Evolutionary conservation across 768 basidiomycete species (phyloP).

Genomic region (Ramaria sp.): DNA sequence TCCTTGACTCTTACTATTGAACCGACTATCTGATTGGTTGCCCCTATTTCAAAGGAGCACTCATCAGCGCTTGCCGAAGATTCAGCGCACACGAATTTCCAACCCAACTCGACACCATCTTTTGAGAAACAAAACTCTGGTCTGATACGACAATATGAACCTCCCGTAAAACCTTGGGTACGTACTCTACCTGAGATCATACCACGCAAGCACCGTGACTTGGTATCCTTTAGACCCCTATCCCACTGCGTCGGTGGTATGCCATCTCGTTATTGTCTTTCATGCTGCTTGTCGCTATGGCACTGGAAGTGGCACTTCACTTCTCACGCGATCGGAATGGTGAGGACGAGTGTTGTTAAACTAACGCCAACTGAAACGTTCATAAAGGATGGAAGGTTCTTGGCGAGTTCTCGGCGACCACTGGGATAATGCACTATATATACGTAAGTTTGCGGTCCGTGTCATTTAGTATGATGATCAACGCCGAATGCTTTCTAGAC

Average conservation of each 20-base stretch:
- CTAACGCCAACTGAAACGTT: not conserved
- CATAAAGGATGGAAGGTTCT: constrained; percentile 28
- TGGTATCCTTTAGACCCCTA: constrained; percentile 26
- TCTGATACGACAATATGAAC: not conserved
- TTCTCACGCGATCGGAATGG: constrained; percentile 37
- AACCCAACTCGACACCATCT: not conserved
- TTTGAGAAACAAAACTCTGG: not conserved
- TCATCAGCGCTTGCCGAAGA: not conserved
- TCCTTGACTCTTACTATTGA: too few species aligned
- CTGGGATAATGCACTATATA: constrained; percentile 37
- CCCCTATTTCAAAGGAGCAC: too few species aligned
- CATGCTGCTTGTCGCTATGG: constrained; percentile 29
- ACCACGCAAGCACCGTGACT: not conserved
- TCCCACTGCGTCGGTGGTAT: constrained; percentile 35
- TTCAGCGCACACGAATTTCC: not conserved
- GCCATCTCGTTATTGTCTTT: constrained; percentile 32
- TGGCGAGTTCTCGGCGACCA: constrained; percentile 12
- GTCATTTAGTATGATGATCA: too few species aligned
- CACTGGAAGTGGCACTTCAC: constrained; percentile 35
- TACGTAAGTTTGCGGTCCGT: constrained; percentile 20
- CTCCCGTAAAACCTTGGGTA: not conserved
- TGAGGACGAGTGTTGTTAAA: constrained; percentile 12
- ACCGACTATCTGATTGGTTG: too few species aligned
- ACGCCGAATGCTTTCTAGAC: too few species aligned
- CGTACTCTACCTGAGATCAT: not conserved